Conservation (phyloP, 169 alveolate species). For the Plasmodium gaboni region DNA sequence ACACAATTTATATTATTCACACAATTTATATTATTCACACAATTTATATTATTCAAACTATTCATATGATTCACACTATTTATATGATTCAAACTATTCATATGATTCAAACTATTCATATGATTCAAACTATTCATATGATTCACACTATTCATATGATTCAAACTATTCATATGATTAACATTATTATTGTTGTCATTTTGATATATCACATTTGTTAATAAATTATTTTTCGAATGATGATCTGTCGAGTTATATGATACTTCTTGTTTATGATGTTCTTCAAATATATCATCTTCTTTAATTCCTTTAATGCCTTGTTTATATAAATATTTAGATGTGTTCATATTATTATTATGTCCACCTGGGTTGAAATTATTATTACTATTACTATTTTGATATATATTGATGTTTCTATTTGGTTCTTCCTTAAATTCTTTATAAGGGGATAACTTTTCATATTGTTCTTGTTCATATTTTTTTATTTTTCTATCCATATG, state of each 20-base stretch:
- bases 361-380: no score
- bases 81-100: not conserved
- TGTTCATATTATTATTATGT: no score
- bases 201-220: not conserved
- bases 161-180: not conserved
- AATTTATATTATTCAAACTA: not conserved
- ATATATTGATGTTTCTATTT: no score
- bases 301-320: not conserved
- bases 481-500: not conserved
- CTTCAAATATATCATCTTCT: not conserved
- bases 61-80: not conserved
- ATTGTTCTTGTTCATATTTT: conserved; percentile 4
- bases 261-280: not conserved
- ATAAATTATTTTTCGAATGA: no score
- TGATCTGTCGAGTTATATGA: not conserved
- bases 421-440: not conserved
- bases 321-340: not conserved
- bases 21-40: not conserved
- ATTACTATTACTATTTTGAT: no score
- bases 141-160: not conserved
- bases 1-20: no score
- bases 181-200: not conserved
- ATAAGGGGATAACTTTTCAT: not conserved
- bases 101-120: not conserved
- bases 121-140: no score